Base-by-base conservation (phyloP, 208 protist genomes). In the Blastocrithidia nonstop region DNA sequence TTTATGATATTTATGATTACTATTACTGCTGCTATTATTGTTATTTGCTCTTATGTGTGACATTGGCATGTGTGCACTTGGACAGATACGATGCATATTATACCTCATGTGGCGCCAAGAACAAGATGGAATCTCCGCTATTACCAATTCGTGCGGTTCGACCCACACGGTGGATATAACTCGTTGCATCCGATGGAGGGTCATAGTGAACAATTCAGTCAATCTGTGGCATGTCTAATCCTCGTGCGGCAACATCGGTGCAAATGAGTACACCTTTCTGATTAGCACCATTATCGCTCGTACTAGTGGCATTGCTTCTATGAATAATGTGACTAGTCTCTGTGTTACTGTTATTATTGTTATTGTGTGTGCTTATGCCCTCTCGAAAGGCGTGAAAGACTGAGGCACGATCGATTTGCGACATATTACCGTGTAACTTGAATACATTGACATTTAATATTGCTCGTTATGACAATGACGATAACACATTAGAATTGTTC, bases 121-220 rank as follows among this genome's bases (percentile, higher is more conserved):
- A 96, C 4, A 98, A 56, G 2, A 97, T 55, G 6, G 94, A 89
- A 50, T 88, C 77, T 41, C 95, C 95, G 21, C 66, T 71, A 28
- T 88, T 79, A 25, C 94, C 95, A n/a, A 95, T 69, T 53, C 96
- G 84, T 15, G 96, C 96, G 13, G 96, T 98, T 36, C 95, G 68
- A 11, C 96, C 95, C 32, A 97, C 85, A 32, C 95, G 75, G 49
- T 98, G 96, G 4, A 98, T 68, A 61, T 98, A 98, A 51, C 88
- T 84, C 7, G 72, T 84, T n/a, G 85, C 74, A 35, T 97, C 89
- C 0, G 70, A 68, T 3, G 96, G 96, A 7, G 95, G 91, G 61
- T 99, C 96, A 62, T 96, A 98, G 57, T 99, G 96, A 28, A 98
- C 62, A 42, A 99, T 98, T 89, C 90, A 97, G 50, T 95, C 81